Evolutionary conservation across 805 yeast species (phyloP).

Genomic region (Wickerhamia fluorescens): DNA sequence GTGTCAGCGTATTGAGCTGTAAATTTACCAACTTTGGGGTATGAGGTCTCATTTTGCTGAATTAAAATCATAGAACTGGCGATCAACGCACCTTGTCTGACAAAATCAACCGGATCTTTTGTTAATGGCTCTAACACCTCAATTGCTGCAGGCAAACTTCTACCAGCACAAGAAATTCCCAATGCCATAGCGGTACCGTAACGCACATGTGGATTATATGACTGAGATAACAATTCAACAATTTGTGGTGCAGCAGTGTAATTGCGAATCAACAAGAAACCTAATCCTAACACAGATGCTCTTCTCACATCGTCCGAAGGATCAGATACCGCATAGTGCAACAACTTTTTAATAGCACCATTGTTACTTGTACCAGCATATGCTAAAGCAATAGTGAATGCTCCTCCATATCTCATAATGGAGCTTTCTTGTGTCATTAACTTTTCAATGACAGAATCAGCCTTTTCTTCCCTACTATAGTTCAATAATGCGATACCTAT

Average conservation of each 20-base stretch:
- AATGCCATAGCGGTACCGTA: slow-evolving; percentile 97
- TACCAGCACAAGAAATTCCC: slow-evolving; percentile 96
- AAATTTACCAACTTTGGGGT: slow-evolving; percentile 72
- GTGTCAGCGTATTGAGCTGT: slow-evolving; percentile 69
- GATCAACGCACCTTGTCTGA: slow-evolving; percentile 94
- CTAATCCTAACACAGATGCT: slow-evolving; percentile 87
- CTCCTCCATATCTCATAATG: slow-evolving; percentile 91
- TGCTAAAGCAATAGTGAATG: slow-evolving; percentile 88
- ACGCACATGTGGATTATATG: slow-evolving; percentile 96
- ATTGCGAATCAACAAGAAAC: slow-evolving; percentile 85
- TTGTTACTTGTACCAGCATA: slow-evolving; percentile 95
- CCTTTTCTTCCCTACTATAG: slow-evolving; percentile 79
- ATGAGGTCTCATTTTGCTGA: slow-evolving; percentile 75
- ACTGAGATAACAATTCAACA: slow-evolving; percentile 85
- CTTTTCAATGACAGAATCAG: slow-evolving; percentile 60
- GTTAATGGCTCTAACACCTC: slow-evolving; percentile 89
- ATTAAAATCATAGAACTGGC: slow-evolving; percentile 88
- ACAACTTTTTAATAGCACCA: slow-evolving; percentile 72
- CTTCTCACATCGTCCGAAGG: slow-evolving; percentile 95
- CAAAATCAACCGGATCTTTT: slow-evolving; percentile 93
- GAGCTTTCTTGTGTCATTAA: slow-evolving; percentile 73
- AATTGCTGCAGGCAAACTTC: slow-evolving; percentile 79
- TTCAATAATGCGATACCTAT: slow-evolving; percentile 81
- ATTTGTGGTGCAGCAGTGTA: slow-evolving; percentile 91
- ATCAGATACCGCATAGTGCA: slow-evolving; percentile 94